These are phyloP conservation scores for Lactarius pseudohatsudake DNA, from an alignment of 768 basidiomycete genomes.

Conservation along the genomic window DNA sequence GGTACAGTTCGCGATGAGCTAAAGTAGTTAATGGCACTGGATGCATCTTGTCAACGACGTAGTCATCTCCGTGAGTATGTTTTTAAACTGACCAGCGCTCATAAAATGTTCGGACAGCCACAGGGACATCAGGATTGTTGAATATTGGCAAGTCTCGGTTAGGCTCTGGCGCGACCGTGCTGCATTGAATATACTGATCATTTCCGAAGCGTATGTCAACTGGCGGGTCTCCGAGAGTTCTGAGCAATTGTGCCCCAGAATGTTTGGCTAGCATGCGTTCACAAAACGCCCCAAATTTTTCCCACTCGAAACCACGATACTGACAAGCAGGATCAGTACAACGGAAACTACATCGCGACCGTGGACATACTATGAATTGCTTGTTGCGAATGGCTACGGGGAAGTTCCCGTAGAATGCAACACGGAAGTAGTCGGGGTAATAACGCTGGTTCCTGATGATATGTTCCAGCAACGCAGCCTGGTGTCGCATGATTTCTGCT, in stretches of 20 bases:
- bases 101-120: conserved; percentile 80
- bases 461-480: conserved; percentile 84
- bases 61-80: conserved; percentile 3
- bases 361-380: conserved; percentile 74
- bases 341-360: neutral
- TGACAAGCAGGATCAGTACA: conserved; percentile 34
- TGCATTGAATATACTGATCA: conserved; percentile 88
- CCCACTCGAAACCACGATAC: conserved; percentile 96
- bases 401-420: conserved; percentile 92
- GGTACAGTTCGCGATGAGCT: conserved; percentile 69
- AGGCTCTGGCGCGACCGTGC: conserved; percentile 81
- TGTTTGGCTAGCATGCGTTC: conserved; percentile 92
- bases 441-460: conserved; percentile 82
- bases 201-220: conserved; percentile 77
- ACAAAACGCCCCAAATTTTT: conserved; percentile 86
- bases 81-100: conserved; percentile 65
- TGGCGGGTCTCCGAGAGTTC: conserved; percentile 69
- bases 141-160: conserved; percentile 77
- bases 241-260: conserved; percentile 78
- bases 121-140: conserved; percentile 78
- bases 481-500: conserved; percentile 82
- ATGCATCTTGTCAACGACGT: conserved; percentile 13
- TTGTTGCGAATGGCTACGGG: conserved; percentile 82
- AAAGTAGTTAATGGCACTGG: conserved; percentile 81
- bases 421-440: conserved; percentile 91